A percentile compares a stretch with the other conserved stretches of the same genome.
phyloP scores from a whole-genome alignment of 2,329 filamentous ascomycete genomes.

The Bipolaris victoriae region DNA sequence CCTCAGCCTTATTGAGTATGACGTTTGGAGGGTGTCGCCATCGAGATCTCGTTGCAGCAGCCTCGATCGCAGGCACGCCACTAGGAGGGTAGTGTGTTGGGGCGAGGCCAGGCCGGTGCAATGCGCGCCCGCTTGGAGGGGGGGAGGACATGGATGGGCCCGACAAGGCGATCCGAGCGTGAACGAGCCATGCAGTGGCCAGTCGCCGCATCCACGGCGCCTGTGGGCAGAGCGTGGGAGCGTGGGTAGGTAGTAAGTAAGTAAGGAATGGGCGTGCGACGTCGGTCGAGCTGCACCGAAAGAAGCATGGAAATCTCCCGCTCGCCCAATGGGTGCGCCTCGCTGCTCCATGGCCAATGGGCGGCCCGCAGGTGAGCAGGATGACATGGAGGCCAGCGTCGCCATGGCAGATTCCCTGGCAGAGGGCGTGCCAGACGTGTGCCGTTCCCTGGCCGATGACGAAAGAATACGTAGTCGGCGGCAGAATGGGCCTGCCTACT shows the following conservation, averaged over 20 bases:
- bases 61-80: slow-evolving; percentile 36
- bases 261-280: slow-evolving; percentile 21
- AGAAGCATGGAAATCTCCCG: slow-evolving; percentile 37
- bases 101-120: slow-evolving; percentile 39
- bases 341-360: slow-evolving; percentile 33
- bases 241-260: no score
- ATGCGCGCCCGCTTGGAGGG: slow-evolving; percentile 33
- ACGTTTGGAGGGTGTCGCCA: slow-evolving; percentile 37
- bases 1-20: slow-evolving; percentile 37
- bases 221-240: no score
- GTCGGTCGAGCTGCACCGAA: slow-evolving; percentile 40
- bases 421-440: slow-evolving; percentile 30
- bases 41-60: slow-evolving; percentile 37
- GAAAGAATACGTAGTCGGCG: slow-evolving; percentile 29
- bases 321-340: slow-evolving; percentile 35
- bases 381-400: slow-evolving; percentile 20
- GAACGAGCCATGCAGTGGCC: slow-evolving; percentile 39
- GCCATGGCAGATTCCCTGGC: slow-evolving; percentile 34
- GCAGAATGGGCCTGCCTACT: neutral
- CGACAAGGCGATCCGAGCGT: slow-evolving; percentile 28
- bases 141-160: slow-evolving; percentile 8
- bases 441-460: slow-evolving; percentile 37
- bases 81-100: slow-evolving; percentile 34
- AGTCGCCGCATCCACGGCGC: slow-evolving; percentile 23
- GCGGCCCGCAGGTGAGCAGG: slow-evolving; percentile 15